A percentile compares a stretch with the other conserved stretches of the same genome.
Conservation (phyloP, 2,329 filamentous ascomycete genomes). For the Ophiostoma piceae region DNA sequence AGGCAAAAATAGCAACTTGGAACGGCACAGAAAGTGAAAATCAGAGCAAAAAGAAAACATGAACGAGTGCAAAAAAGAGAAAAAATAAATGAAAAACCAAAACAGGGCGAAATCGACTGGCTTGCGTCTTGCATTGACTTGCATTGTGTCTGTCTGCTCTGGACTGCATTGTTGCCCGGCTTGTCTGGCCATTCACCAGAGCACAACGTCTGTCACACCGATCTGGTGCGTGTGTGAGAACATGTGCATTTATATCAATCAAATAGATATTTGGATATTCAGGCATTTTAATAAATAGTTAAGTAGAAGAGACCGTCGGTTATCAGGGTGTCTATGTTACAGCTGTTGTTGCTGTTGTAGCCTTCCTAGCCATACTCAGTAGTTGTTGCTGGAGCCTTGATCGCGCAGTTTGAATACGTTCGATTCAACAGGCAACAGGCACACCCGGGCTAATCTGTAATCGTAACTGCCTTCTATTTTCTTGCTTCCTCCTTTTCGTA, state of each 20-base stretch:
- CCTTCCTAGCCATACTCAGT: no score
- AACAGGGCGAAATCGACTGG: constrained; percentile 14
- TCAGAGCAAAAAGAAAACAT: neutral
- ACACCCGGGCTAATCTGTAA: neutral
- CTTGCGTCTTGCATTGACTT: constrained; percentile 8
- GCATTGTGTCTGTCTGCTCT: neutral
- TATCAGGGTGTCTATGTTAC: no score
- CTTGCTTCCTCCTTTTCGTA: neutral
- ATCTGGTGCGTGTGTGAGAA: constrained; percentile 9
- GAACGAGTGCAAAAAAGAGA: neutral
- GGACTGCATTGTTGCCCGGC: neutral
- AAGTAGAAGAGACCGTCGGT: no score
- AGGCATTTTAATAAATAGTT: no score
- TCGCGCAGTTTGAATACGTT: no score
- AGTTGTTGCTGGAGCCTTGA: no score
- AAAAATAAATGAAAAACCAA: neutral
- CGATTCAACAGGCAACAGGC: neutral
- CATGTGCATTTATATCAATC: neutral
- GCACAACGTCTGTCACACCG: neutral
- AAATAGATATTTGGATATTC: no score
- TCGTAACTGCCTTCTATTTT: neutral
- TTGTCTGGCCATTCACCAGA: neutral
- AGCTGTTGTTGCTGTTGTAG: no score
- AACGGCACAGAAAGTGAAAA: neutral
- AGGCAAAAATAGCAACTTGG: neutral